Conservation (phyloP, 345 rosid genomes). For the Salix udensis region DNA sequence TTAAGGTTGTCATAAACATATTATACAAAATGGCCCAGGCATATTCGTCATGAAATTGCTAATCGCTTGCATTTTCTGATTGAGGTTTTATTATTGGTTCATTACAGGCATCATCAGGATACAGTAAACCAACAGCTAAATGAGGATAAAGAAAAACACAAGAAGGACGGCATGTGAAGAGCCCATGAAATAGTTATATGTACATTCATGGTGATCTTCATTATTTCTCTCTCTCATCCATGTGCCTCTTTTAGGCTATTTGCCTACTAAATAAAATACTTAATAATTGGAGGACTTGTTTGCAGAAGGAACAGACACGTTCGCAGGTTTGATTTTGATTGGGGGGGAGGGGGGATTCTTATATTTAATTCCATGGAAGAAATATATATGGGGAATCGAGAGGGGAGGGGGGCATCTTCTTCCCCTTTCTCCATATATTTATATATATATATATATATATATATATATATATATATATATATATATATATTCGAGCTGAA, state of each 20-base stretch:
- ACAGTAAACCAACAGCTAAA: slow-evolving; percentile 16
- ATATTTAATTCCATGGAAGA: no score
- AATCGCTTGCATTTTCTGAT: background rate
- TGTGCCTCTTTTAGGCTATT: slow-evolving; percentile 19
- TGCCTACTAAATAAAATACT: slow-evolving; percentile 18
- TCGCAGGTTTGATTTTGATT: background rate
- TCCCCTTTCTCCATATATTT: no score
- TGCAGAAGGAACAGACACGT: background rate
- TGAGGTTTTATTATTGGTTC: background rate
- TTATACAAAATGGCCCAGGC: background rate
- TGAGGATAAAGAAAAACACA: background rate
- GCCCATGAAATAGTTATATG: background rate
- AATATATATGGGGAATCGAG: no score
- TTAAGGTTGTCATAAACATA: background rate
- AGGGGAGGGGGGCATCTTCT: no score
- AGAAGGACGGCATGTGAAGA: background rate
- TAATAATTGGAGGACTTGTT: background rate
- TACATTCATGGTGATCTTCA: background rate
- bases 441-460: no score
- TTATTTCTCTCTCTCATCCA: background rate
- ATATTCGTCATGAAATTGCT: background rate
- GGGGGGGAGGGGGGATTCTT: no score
- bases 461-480: no score
- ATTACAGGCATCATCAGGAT: slow-evolving; percentile 1
- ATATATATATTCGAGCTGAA: no score